These are phyloP conservation scores for Schwanniomyces occidentalis DNA, from an alignment of 805 yeast species.

Conservation along the genomic window DNA sequence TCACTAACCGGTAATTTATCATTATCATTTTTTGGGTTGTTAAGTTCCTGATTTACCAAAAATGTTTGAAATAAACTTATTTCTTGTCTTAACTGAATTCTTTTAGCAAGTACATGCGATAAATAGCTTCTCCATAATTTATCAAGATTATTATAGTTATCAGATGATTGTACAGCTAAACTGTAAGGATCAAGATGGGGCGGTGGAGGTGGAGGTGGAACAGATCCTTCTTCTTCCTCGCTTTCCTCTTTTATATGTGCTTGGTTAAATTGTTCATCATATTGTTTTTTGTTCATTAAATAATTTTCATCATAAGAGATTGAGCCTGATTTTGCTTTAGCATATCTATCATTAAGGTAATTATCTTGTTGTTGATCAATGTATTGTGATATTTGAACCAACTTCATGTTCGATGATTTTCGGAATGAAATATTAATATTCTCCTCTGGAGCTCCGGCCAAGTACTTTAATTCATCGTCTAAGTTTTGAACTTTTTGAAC, in stretches of 20 bases:
- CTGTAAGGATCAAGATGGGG: constrained; percentile 15
- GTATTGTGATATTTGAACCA: too few species aligned
- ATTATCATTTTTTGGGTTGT: neutral
- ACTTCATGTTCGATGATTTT: too few species aligned
- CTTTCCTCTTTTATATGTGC: too few species aligned
- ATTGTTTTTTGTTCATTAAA: too few species aligned
- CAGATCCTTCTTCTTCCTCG: constrained; percentile 7
- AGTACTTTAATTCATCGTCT: constrained; percentile 21
- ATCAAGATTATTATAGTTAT: constrained; percentile 8
- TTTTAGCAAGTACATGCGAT: constrained; percentile 31
- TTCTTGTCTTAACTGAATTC: constrained; percentile 43
- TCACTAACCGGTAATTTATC: neutral
- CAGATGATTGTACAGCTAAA: neutral
- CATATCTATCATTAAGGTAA: too few species aligned
- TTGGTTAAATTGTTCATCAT: too few species aligned
- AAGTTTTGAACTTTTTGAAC: constrained; percentile 18
- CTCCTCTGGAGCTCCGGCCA: constrained; percentile 27
- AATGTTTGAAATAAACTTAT: constrained; percentile 33
- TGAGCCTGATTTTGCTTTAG: too few species aligned
- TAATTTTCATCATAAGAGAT: too few species aligned
- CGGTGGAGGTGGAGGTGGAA: constrained; percentile 31
- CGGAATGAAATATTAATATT: too few species aligned
- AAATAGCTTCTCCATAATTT: constrained; percentile 38
- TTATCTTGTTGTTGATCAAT: too few species aligned
- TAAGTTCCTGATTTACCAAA: constrained; percentile 8